Base-by-base conservation (phyloP, 1,284 basidiomycete genomes). In the Psilocybe mexicana region DNA sequence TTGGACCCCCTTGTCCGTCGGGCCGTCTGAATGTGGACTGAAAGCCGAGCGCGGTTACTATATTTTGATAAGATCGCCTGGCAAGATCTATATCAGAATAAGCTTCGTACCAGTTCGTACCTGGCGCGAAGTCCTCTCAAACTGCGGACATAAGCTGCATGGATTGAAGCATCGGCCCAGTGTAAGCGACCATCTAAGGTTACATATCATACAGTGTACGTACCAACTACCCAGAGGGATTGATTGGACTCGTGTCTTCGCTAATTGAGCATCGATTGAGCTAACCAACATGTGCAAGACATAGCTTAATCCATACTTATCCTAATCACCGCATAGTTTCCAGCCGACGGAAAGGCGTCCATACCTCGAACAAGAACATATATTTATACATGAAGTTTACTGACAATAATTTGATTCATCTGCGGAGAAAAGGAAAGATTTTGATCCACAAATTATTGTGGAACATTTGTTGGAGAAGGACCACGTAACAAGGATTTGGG, bases 401-500 rank as follows among this genome's bases (percentile, higher is more conserved):
- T 18, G 18, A 18, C 18, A 18, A 18, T 47, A 33, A 23, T 47
- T 33, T 28, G 25, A 47, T 33, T 28, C 25, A 47, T 47, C 11
- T 12, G 6, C 7, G 7, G 38, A 12, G 14, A 12, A 5, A 40
- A 30, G n/a, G 44, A 23, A 7, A 35, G 6, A 33, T 8, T 33
- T 35, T 51, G 35, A 46, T 40, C 52, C 52, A 35, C 43, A 11
- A 40, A 12, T 12, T 40, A 14, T 28, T 33, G 18, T 55, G 3
- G 45, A 55, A 36, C 43, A 51, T 43, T 54, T 35, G 30, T 40
- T 18, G 7, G 38, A 12, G 58, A 35, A 24, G 60, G 59, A 42
- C 61, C 58, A 24, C 55, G 63, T 43, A 66, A 59, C 26, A 81
- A 69, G 11, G 76, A 76, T 62, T 72, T 72, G 3, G 80, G 78